These are phyloP conservation scores for Penicillium pulvis DNA, from an alignment of 495 filamentous ascomycete species.

Conservation along the genomic window DNA sequence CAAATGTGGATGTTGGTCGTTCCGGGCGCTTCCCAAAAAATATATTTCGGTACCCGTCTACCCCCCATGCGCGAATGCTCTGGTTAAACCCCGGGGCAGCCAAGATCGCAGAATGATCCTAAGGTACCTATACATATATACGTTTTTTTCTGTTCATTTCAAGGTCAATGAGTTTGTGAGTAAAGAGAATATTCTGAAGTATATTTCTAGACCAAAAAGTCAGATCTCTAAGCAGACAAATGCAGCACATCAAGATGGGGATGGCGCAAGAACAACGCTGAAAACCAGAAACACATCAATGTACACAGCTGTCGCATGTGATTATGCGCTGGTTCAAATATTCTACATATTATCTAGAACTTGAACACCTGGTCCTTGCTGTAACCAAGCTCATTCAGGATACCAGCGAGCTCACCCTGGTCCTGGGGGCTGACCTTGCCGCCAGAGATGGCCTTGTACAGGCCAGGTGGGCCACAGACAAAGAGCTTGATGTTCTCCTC, in stretches of 20 bases:
- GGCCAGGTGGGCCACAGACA: conserved; percentile 81
- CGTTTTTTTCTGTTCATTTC: no score
- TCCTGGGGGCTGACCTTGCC: conserved; percentile 85
- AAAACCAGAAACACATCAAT: conserved; percentile 23
- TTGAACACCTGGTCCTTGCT: conserved; percentile 94
- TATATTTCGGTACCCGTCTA: background rate
- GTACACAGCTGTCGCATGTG: conserved; percentile 16
- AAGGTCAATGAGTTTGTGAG: no score
- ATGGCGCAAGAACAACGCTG: conserved; percentile 7
- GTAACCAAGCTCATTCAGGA: conserved; percentile 90
- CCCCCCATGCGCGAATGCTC: background rate
- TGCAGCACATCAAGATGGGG: background rate
- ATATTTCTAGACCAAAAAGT: background rate
- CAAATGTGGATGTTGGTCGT: no score
- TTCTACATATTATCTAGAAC: conserved; percentile 64
- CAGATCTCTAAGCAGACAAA: background rate
- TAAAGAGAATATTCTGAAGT: background rate
- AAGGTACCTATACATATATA: no score
- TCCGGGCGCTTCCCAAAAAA: background rate
- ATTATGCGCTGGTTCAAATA: conserved; percentile 14
- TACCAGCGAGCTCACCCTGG: conserved; percentile 85
- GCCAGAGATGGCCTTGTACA: conserved; percentile 94
- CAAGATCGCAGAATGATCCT: background rate
- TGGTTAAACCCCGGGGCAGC: background rate
- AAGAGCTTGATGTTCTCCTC: conserved; percentile 90